Base-by-base conservation (phyloP, 1,284 basidiomycete species). In the Irpex rosettiformis region DNA sequence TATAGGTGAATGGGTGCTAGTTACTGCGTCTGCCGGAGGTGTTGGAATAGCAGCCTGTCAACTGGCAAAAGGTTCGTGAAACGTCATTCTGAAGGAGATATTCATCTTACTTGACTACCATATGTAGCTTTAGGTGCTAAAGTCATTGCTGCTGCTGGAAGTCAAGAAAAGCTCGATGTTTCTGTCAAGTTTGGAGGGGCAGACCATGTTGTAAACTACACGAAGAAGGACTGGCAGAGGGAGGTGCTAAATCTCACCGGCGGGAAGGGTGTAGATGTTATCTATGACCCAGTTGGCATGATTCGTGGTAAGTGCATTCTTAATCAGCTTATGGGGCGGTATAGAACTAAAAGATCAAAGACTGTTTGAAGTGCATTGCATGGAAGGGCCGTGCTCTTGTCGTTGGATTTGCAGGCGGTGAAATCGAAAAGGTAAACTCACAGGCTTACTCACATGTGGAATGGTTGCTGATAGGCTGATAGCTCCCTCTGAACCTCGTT, bases 321-420 rank as follows among this genome's bases (percentile, higher is more conserved):
- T 28, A 11, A 18, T 7, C 16, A 18, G 13, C 18, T 21, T 40
- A 2, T 27, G n/a, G 2, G 16, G 13, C 21, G 18, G 1, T 27
- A 22, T 45, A 8, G 43, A 11, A n/a, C 2, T 8, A n/a, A 2
- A 18, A 22, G 18, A 11, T 6, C 52, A 16, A 37, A 88, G 90
- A 92, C 67, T 85, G 83, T 28, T 70, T 97, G 60, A 96, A 96
- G 72, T 96, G 93, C 70, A 93, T 96, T 59, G 92, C 91, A 1
- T 98, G 94, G 89, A 96, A 96, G 72, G 94, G 94, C 1, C 83
- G 96, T 11, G 86, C 93, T 3, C 69, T 98, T 21, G 91, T 98
- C 25, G 89, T 99, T 56, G 96, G 96, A 16, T 96, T 97, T 73
- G 94, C 92, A 5, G 89, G 85, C 8, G 93, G 95, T 8, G 73